These are phyloP conservation scores for Tetrapisispora nanseiensis DNA, from an alignment of 805 yeast genomes.

Conservation along the genomic window DNA sequence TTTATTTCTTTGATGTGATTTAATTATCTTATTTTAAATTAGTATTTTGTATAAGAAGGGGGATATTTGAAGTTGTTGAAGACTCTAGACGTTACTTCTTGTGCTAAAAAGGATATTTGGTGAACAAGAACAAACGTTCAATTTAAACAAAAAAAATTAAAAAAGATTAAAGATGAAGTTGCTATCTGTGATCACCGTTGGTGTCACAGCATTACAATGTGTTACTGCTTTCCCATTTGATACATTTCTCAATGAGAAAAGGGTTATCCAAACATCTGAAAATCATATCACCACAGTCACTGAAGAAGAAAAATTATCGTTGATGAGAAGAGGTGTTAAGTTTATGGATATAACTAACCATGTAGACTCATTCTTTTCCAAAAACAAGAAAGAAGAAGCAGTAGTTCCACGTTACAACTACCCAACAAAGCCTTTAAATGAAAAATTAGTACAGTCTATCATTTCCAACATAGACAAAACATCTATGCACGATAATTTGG, in stretches of 20 bases:
- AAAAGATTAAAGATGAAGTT: constrained; percentile 2
- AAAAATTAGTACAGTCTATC: constrained; percentile 33
- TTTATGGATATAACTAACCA: constrained; percentile 59
- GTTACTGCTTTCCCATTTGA: constrained; percentile 7
- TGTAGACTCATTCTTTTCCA: constrained; percentile 14
- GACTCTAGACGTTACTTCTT: no score
- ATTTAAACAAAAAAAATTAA: not conserved
- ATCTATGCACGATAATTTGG: constrained; percentile 44
- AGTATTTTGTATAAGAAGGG: no score
- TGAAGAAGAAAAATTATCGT: constrained; percentile 37
- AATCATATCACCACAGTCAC: constrained; percentile 23
- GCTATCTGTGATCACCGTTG: not conserved
- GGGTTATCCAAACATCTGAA: constrained; percentile 20
- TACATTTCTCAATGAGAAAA: constrained; percentile 9
- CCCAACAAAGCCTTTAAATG: constrained; percentile 39
- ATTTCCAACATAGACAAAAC: constrained; percentile 37
- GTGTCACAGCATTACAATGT: not conserved
- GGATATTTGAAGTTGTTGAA: no score
- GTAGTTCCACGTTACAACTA: constrained; percentile 34
- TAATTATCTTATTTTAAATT: no score
- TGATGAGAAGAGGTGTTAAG: constrained; percentile 38
- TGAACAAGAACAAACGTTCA: no score
- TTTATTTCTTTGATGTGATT: no score
- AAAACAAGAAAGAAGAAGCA: constrained; percentile 7
- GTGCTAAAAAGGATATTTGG: no score